Conservation (phyloP, 257 asterid genomes). For the Penstemon davidsonii region DNA sequence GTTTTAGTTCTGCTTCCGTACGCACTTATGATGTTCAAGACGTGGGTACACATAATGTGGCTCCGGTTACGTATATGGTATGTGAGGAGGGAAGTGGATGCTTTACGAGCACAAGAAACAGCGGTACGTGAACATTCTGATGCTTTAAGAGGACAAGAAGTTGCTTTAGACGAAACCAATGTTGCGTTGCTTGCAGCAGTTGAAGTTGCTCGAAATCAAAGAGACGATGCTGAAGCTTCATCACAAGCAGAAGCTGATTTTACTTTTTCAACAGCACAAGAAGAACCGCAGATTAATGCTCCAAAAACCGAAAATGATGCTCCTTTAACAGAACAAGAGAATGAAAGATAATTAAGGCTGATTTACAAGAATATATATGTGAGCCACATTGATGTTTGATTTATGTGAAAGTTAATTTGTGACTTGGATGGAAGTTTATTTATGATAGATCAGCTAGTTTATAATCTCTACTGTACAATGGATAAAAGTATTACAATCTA, state of each 20-base stretch:
- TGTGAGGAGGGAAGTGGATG: conserved; percentile 20
- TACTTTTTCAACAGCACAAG: not conserved
- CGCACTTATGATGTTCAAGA: conserved; percentile 15
- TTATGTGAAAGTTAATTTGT: too few relatives aligned
- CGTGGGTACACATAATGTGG: conserved; percentile 23
- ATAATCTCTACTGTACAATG: too few relatives aligned
- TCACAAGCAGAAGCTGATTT: conserved; percentile 1
- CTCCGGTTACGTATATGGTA: conserved; percentile 23
- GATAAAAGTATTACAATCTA: too few relatives aligned
- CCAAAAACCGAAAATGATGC: not conserved
- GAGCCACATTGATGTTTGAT: too few relatives aligned
- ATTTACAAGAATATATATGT: too few relatives aligned
- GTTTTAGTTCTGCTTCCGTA: conserved; percentile 20
- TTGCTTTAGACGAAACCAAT: conserved; percentile 10
- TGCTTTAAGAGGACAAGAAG: conserved; percentile 19
- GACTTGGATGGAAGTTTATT: too few relatives aligned
- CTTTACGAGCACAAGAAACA: conserved; percentile 20
- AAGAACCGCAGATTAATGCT: too few relatives aligned
- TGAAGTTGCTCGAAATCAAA: not conserved
- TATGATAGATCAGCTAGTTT: too few relatives aligned
- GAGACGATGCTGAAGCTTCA: not conserved
- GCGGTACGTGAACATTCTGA: conserved; percentile 15
- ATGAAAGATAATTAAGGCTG: too few relatives aligned
- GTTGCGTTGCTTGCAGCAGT: not conserved
- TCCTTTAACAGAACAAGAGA: not conserved